Evolutionary conservation across 768 basidiomycete genomes (phyloP).

Genomic region (Phanerochaete sordida): DNA sequence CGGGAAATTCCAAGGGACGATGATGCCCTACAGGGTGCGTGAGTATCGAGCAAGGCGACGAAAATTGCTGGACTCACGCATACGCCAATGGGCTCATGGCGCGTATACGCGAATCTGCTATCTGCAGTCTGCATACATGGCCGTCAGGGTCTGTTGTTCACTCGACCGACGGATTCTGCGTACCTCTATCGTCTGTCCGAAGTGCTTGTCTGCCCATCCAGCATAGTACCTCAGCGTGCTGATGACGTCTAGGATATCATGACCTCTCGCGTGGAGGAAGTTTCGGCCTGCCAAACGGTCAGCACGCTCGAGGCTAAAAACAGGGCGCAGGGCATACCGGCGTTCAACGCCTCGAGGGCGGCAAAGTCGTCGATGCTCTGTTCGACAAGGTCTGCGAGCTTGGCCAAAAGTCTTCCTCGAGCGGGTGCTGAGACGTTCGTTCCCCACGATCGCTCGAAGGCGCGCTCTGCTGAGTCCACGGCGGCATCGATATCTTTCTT

Average conservation of each 20-base stretch:
- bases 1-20: slow-evolving; percentile 71
- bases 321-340: slow-evolving; percentile 6
- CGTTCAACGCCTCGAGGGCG: slow-evolving; percentile 48
- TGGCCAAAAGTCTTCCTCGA: slow-evolving; percentile 39
- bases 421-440: slow-evolving; percentile 35
- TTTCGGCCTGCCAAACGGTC: background rate
- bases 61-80: slow-evolving; percentile 18
- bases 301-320: background rate
- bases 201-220: slow-evolving; percentile 60
- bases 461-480: slow-evolving; percentile 37
- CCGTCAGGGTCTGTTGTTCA: background rate
- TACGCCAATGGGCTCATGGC: slow-evolving; percentile 63
- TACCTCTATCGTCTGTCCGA: slow-evolving; percentile 40
- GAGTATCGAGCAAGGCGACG: slow-evolving; percentile 13
- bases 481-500: slow-evolving; percentile 43
- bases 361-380: slow-evolving; percentile 41
- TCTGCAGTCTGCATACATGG: slow-evolving; percentile 36
- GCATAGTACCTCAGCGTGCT: slow-evolving; percentile 42
- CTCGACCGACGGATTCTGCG: background rate
- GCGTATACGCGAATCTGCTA: slow-evolving; percentile 59
- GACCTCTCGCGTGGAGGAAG: slow-evolving; percentile 17
- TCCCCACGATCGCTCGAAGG: slow-evolving; percentile 46
- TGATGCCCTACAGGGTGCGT: slow-evolving; percentile 19
- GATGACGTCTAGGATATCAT: slow-evolving; percentile 19
- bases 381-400: slow-evolving; percentile 50